phyloP scores from a whole-genome alignment of 805 yeast genomes.

The Danielia reshetovae region DNA sequence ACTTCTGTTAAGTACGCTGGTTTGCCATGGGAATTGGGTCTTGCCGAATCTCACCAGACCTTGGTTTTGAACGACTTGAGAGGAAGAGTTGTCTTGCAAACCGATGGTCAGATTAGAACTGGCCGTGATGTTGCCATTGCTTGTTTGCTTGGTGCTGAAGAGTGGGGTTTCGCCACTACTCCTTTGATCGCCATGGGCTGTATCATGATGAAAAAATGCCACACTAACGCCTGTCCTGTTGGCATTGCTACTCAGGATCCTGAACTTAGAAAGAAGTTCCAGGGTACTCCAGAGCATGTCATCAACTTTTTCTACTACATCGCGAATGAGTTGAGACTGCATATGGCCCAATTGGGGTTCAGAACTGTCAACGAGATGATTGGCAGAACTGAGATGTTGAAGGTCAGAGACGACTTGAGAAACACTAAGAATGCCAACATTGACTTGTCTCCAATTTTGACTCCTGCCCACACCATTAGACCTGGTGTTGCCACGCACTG shows the following conservation, averaged over 20 bases:
- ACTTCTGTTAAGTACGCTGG: slow-evolving; percentile 97
- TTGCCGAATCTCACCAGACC: slow-evolving; percentile 98
- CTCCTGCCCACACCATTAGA: slow-evolving; percentile 94
- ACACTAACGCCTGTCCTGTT: slow-evolving; percentile 91
- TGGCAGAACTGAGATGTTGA: slow-evolving; percentile 90
- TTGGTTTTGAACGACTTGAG: slow-evolving; percentile 91
- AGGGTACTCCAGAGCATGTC: slow-evolving; percentile 97
- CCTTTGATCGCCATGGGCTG: slow-evolving; percentile 98
- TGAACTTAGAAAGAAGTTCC: slow-evolving; percentile 81
- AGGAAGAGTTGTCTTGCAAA: slow-evolving; percentile 92
- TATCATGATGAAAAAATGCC: slow-evolving; percentile 92
- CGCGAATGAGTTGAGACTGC: slow-evolving; percentile 84
- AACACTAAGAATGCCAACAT: slow-evolving; percentile 87
- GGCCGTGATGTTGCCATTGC: slow-evolving; percentile 98
- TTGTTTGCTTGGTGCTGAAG: slow-evolving; percentile 94
- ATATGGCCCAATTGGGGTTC: slow-evolving; percentile 95
- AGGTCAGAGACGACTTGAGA: slow-evolving; percentile 78
- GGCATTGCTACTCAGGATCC: slow-evolving; percentile 99
- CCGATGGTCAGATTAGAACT: slow-evolving; percentile 97
- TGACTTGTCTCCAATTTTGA: slow-evolving; percentile 87
- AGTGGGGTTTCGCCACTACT: slow-evolving; percentile 97
- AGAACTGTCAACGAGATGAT: slow-evolving; percentile 97
- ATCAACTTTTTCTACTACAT: slow-evolving; percentile 95
- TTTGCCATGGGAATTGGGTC: slow-evolving; percentile 97
- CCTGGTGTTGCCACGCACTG: slow-evolving; percentile 96